A percentile compares a stretch with the other conserved stretches of the same genome.
phyloP scores from a whole-genome alignment of 176 grass and related monocot species.

The Rhynchospora breviuscula region DNA sequence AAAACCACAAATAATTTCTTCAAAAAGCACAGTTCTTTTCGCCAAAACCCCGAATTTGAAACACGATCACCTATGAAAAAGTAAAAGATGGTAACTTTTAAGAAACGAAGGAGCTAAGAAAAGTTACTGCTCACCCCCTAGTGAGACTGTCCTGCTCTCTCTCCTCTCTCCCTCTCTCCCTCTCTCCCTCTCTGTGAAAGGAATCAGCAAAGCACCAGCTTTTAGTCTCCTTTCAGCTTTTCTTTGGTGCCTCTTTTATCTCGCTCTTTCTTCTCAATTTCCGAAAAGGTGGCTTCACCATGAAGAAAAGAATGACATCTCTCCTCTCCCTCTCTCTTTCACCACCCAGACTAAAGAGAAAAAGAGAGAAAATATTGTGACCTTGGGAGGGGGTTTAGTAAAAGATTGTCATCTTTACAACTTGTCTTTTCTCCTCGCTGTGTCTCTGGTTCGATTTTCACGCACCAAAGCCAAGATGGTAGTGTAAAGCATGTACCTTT shows the following conservation, averaged over 20 bases:
- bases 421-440: constrained; percentile 16
- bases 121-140: background rate
- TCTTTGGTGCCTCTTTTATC: constrained; percentile 5
- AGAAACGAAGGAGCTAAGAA: background rate
- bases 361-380: background rate
- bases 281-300: constrained; percentile 26
- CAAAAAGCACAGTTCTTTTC: constrained; percentile 16
- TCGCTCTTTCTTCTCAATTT: constrained; percentile 20
- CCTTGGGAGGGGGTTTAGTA: background rate
- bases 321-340: constrained; percentile 4
- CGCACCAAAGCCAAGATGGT: constrained; percentile 4
- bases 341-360: background rate
- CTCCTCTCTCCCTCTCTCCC: background rate
- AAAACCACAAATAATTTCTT: constrained; percentile 18
- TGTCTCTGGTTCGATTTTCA: background rate
- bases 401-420: constrained; percentile 23
- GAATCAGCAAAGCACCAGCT: constrained; percentile 16
- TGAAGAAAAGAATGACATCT: constrained; percentile 21
- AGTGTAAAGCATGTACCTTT: constrained; percentile 12
- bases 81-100: constrained; percentile 14
- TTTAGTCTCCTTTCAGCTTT: constrained; percentile 21
- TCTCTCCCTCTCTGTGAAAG: background rate
- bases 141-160: background rate
- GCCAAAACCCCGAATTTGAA: constrained; percentile 18
- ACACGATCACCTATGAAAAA: constrained; percentile 5